Evolutionary conservation across 805 yeast genomes (phyloP).

Genomic region (Metschnikowia arizonensis): DNA sequence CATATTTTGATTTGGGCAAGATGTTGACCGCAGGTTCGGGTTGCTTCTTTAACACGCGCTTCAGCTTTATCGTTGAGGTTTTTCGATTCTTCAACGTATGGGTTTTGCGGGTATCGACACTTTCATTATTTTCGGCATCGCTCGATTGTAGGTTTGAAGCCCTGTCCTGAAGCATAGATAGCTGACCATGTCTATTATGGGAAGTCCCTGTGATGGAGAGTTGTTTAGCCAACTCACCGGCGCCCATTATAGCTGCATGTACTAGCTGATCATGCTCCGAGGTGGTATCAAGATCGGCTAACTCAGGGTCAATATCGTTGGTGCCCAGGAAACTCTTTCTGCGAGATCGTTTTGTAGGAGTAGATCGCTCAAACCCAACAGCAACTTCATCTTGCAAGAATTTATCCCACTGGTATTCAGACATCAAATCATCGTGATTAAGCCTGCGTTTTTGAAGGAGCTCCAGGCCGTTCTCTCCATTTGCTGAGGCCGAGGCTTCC

Average conservation of each 20-base stretch:
- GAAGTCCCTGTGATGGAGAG: conserved; percentile 19
- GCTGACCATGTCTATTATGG: conserved; percentile 2
- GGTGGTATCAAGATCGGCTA: conserved; percentile 32
- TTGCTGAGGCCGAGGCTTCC: conserved; percentile 3
- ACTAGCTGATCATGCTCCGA: conserved; percentile 61
- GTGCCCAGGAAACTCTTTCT: conserved; percentile 9
- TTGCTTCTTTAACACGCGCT: conserved; percentile 11
- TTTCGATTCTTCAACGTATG: conserved; percentile 12
- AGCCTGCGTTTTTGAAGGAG: conserved; percentile 16
- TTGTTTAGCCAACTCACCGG: conserved; percentile 54
- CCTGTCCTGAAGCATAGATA: conserved; percentile 5
- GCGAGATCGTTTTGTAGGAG: conserved; percentile 11
- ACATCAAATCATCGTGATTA: conserved; percentile 39
- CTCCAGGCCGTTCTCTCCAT: conserved; percentile 2
- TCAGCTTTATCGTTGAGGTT: conserved; percentile 1
- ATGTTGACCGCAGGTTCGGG: conserved; percentile 1
- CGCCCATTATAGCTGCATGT: conserved; percentile 67
- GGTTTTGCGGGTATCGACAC: neutral
- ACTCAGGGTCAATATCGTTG: conserved; percentile 36
- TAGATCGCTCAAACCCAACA: conserved; percentile 16
- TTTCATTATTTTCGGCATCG: neutral
- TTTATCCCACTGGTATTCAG: conserved; percentile 50
- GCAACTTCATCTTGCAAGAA: conserved; percentile 26
- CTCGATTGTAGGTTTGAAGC: neutral
- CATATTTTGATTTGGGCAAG: conserved; percentile 20